A percentile compares a stretch with the other conserved stretches of the same genome.
Evolutionary conservation across 768 basidiomycete species (phyloP).

Genomic region (Piloderma croceum): DNA sequence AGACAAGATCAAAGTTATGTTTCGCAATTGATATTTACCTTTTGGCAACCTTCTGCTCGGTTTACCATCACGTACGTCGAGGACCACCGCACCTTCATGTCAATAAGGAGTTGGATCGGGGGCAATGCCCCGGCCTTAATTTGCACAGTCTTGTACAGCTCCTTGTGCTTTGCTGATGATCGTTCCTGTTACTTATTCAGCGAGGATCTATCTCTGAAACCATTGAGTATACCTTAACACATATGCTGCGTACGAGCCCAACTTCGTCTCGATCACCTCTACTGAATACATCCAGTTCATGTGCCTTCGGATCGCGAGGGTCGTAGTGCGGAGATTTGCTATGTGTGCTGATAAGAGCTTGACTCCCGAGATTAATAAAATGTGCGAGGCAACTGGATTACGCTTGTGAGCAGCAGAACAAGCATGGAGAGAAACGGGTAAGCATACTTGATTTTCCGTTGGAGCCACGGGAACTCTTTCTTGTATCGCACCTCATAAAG

Average conservation of each 20-base stretch:
- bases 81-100: constrained; percentile 30
- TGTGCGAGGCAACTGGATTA: constrained; percentile 25
- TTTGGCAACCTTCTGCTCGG: constrained; percentile 5
- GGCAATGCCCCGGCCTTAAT: background rate
- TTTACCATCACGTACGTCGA: constrained; percentile 27
- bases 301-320: constrained; percentile 13
- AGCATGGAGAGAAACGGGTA: background rate
- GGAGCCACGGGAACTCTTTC: too few species aligned
- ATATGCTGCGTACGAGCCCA: constrained; percentile 21
- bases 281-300: constrained; percentile 1
- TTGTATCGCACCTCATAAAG: too few species aligned
- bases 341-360: constrained; percentile 21
- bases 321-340: constrained; percentile 22
- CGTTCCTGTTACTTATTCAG: constrained; percentile 11
- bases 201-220: background rate
- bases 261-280: constrained; percentile 16
- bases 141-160: constrained; percentile 17
- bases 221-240: constrained; percentile 18
- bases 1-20: too few species aligned
- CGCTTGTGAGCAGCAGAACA: background rate
- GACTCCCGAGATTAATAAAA: constrained; percentile 29
- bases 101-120: constrained; percentile 17
- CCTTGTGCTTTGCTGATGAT: constrained; percentile 24
- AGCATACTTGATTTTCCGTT: too few species aligned
- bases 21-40: constrained; percentile 1